A percentile compares a stretch with the other conserved stretches of the same genome.
phyloP scores from a whole-genome alignment of 768 basidiomycete species.

The Mycena vulgaris region DNA sequence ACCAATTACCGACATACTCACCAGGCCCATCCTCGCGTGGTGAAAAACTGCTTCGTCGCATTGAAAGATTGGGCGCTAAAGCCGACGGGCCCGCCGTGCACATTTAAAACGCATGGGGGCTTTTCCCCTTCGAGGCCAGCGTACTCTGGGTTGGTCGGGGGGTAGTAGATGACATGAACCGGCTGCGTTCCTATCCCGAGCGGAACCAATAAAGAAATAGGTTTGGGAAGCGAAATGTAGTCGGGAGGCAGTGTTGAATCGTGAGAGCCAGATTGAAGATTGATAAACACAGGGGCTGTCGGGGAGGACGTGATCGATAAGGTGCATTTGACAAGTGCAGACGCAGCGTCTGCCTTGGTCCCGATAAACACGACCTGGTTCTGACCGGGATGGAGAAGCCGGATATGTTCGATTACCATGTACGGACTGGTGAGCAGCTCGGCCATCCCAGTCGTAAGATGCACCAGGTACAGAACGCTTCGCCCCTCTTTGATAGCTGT shows the following conservation, averaged over 20 bases:
- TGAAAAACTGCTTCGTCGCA: conserved; percentile 76
- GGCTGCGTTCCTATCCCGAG: conserved; percentile 50
- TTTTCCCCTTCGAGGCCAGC: conserved; percentile 64
- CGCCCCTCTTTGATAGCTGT: conserved; percentile 60
- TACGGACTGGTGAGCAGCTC: conserved; percentile 54
- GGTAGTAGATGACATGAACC: conserved; percentile 76
- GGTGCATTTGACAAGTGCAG: conserved; percentile 55
- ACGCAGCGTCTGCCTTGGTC: conserved; percentile 55
- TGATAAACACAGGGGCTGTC: conserved; percentile 37
- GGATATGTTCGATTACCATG: conserved; percentile 57
- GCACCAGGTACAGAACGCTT: conserved; percentile 56
- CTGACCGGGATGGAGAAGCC: conserved; percentile 48
- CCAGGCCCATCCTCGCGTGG: conserved; percentile 81
- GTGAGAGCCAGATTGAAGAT: conserved; percentile 27
- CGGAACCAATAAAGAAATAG: conserved; percentile 56
- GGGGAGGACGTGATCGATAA: conserved; percentile 36
- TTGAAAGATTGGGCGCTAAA: conserved; percentile 61
- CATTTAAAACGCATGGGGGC: conserved; percentile 77
- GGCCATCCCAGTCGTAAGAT: conserved; percentile 47
- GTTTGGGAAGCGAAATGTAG: conserved; percentile 62
- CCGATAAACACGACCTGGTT: conserved; percentile 61
- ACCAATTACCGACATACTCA: conserved; percentile 43
- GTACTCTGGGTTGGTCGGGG: conserved; percentile 77
- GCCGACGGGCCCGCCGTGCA: conserved; percentile 83
- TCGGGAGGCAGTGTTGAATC: conserved; percentile 32